Conservation (phyloP, 2,329 filamentous ascomycete species). For the Tolypocladium inflatum region DNA sequence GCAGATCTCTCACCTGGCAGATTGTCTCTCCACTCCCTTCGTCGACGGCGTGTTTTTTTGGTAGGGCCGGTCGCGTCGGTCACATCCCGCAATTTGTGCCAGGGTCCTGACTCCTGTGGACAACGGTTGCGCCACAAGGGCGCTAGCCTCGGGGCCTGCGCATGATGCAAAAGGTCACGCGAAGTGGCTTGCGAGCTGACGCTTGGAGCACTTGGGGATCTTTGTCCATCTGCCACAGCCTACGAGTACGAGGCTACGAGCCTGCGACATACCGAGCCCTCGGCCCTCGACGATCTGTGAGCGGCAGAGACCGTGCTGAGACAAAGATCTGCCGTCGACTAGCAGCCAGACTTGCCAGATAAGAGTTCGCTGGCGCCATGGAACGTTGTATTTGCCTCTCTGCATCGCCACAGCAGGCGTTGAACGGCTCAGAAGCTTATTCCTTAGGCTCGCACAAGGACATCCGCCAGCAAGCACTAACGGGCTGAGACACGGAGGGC, state of each 20-base stretch:
- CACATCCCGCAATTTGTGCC: neutral
- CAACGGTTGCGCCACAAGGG: neutral
- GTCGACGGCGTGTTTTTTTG: neutral
- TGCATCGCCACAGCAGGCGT: slow-evolving; percentile 1
- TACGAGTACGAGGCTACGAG: neutral
- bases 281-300: neutral
- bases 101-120: neutral
- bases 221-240: neutral
- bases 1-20: neutral
- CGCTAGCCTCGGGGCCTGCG: neutral
- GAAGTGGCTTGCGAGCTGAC: neutral
- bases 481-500: neutral
- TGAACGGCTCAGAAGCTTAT: neutral
- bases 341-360: neutral
- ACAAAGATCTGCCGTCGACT: neutral
- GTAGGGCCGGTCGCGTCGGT: neutral
- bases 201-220: neutral
- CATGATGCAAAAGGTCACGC: neutral
- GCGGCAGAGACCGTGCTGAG: neutral
- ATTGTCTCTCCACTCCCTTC: neutral
- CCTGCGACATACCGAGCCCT: neutral
- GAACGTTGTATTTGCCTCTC: slow-evolving; percentile 10
- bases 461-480: neutral
- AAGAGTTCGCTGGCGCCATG: slow-evolving; percentile 2
- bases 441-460: neutral